Percentiles rank a stretch among this genome's conserved stretches.
These are phyloP conservation scores for Alisma plantagoaquatica DNA, from an alignment of 106 monocot species.

Conservation along the genomic window DNA sequence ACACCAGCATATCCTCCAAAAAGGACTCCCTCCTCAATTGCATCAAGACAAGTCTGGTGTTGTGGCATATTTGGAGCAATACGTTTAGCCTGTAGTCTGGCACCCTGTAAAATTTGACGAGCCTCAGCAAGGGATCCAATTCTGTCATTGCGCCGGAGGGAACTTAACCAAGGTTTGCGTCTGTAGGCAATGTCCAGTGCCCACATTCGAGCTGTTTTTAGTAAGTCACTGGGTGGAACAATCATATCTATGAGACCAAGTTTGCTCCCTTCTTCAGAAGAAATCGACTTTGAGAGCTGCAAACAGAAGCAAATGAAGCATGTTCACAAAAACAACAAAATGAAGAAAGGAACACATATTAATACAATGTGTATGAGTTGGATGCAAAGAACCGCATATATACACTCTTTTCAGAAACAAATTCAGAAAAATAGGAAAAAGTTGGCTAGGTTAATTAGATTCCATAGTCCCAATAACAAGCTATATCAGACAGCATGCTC, in stretches of 20 bases:
- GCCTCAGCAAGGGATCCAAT: constrained; percentile 81
- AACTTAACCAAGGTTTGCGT: constrained; percentile 81
- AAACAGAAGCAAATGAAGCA: background rate
- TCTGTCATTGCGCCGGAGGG: constrained; percentile 80
- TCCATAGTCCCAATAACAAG: too few relatives aligned
- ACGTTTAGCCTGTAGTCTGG: constrained; percentile 60
- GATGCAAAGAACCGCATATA: too few relatives aligned
- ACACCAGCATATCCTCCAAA: constrained; percentile 94
- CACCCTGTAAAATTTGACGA: constrained; percentile 49
- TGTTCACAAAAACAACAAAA: background rate
- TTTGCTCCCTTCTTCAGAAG: constrained; percentile 66
- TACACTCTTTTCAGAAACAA: too few relatives aligned
- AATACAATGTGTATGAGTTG: too few relatives aligned
- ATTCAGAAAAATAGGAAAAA: too few relatives aligned
- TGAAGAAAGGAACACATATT: too few relatives aligned
- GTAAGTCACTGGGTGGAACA: constrained; percentile 49
- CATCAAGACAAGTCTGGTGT: constrained; percentile 70
- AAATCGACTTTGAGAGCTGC: constrained; percentile 80
- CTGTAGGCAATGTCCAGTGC: constrained; percentile 74
- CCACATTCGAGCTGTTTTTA: constrained; percentile 64
- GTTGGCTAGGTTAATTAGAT: too few relatives aligned
- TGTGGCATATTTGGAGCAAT: constrained; percentile 79
- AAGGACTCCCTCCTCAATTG: constrained; percentile 72
- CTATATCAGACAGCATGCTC: too few relatives aligned
- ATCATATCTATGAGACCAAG: constrained; percentile 75